Evolutionary conservation across 371 early-diverging fungal species (phyloP), one percentile per base, ranked within the genome.

Genomic region (Mucor indicus): DNA sequence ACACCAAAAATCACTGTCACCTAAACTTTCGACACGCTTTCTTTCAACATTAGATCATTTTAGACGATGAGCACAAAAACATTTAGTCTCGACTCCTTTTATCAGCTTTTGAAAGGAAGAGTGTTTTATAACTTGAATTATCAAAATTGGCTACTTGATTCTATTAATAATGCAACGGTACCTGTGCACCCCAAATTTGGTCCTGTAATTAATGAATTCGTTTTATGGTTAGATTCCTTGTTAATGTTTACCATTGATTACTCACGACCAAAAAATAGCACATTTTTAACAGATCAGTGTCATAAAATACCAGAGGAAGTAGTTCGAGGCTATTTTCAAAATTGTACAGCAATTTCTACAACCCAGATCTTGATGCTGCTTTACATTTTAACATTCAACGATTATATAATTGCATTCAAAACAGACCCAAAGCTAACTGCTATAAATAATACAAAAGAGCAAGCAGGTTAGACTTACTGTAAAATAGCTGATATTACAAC

Each of bases 331-430:
- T 64, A 58, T 21, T 64, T 70, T 32, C 29, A 59, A 21, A 49
- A 62, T 21, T 36, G 48, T 10, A 48, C 46, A 1, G 47, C 35
- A 1, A 55, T 66, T 23, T 57, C 71, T 3, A 64, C 75, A 7
- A 47, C 57, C 9, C 72, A 78, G 41, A 53, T 71, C 7, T 40
- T 78, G 8, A 45, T 78, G 37, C 24, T 62, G 5, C 38, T 75
- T 7, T 78, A 78, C 41, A 55, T 75, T 9, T 47, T 78, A 35
- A 37, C 47, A 16, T 73, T 55, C 43, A 72, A 75, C 40, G 67
- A 70, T 38, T 60, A 55, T 16, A 55, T 75, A 29, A 60, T 69
- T 47, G 57, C 64, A 0, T 57, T 56, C 35, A 57, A 55, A 44
- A 66, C 61, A 2, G 70, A 68, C 31, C 64, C 60, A 25, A 64